Percentiles rank a stretch among this genome's conserved stretches.
Conservation (phyloP, 2,329 filamentous ascomycete genomes). For the Lasiodiplodia sp. region DNA sequence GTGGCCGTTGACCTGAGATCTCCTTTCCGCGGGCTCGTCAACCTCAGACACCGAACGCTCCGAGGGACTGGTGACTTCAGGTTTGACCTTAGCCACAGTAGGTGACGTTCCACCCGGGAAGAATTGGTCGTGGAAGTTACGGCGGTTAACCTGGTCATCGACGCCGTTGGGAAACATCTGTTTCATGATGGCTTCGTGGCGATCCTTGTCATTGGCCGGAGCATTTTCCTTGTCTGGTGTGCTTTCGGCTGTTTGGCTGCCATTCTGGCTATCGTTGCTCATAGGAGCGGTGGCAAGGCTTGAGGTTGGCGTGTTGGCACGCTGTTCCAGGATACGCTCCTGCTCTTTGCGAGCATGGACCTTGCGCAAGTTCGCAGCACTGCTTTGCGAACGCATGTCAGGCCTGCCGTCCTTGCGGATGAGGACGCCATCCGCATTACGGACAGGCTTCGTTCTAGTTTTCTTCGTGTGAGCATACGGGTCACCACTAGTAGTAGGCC, state of each 20-base stretch:
- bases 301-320: conserved; percentile 36
- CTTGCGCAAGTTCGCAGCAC: conserved; percentile 59
- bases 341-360: conserved; percentile 58
- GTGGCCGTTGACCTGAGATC: conserved; percentile 8
- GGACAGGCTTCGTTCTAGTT: conserved; percentile 57
- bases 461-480: conserved; percentile 55
- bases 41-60: conserved; percentile 22
- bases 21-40: not conserved
- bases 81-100: conserved; percentile 21
- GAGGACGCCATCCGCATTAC: conserved; percentile 58
- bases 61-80: conserved; percentile 18
- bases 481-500: conserved; percentile 40
- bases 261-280: conserved; percentile 17
- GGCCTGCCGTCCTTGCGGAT: conserved; percentile 60
- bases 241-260: conserved; percentile 8
- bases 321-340: conserved; percentile 29
- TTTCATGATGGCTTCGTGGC: conserved; percentile 45
- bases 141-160: conserved; percentile 34
- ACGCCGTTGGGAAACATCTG: conserved; percentile 49
- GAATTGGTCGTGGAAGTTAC: conserved; percentile 31
- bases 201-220: conserved; percentile 38
- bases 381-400: conserved; percentile 61
- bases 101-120: conserved; percentile 24
- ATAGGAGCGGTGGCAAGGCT: conserved; percentile 32
- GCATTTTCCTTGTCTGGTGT: conserved; percentile 27